Evolutionary conservation across 208 protist genomes (phyloP), one percentile per base, ranked within the genome.

Genomic region (Leishmania turanica): DNA sequence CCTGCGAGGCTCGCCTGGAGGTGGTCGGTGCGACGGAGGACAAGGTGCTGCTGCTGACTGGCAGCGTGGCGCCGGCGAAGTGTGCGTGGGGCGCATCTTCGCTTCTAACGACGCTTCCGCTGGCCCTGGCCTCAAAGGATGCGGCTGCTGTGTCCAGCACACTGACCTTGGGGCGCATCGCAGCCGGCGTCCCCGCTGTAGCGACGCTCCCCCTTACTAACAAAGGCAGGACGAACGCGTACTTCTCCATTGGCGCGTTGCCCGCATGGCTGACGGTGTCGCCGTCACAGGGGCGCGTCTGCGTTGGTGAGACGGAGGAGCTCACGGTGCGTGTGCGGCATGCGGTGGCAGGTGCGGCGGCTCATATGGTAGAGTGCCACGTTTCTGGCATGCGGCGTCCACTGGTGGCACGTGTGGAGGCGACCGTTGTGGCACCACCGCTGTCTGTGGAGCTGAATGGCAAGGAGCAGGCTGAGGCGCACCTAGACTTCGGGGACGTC

Each of bases 401-500:
- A 31, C 81, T 98, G 77, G 84, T 87, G 45, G 64, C 98, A 60
- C 83, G 79, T 62, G 70, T 99, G 13, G 87, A 72, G 64, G 96
- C 93, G 17, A 89, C 93, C 3, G 88, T 96, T 9, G 90, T 95
- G 64, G 90, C 92, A 0, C 91, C 93, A 34, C 75, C 87, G 47
- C 54, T 98, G 7, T 87, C 73, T 54, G 87, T 97, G 78, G 72
- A 90, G 19, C 65, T 83, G n/a, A 88, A 90, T 2, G 73, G 75
- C 17, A 88, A 91, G 71, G 62, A 51, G 17, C 88, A 96, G 73
- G 88, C 87, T 21, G 96, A 98, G 82, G 79, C 92, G n/a, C 62
- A 87, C 42, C 88, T 99, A 27, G 88, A 95, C 68, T 99, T 98
- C 84, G 96, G 92, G 19, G 80, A 93, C 40, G 91, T 98, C 24